Evolutionary conservation across 257 asterid genomes (phyloP).

Genomic region (Thymus mandschuricus): DNA sequence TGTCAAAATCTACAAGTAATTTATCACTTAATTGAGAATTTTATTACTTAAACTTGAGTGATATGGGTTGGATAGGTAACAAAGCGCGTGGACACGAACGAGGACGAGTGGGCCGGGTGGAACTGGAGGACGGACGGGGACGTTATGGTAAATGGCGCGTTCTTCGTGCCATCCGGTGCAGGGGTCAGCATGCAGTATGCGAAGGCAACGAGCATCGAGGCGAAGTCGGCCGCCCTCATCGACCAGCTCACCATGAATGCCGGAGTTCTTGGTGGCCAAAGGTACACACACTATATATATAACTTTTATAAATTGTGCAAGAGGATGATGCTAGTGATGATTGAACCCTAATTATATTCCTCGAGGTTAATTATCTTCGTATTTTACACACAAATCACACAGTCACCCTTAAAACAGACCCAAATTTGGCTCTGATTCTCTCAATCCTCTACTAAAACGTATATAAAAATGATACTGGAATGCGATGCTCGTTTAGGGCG

Average conservation of each 20-base stretch:
- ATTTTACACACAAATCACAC: no score
- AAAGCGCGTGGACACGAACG: conserved; percentile 61
- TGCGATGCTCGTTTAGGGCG: conserved; percentile 2
- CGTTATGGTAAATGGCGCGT: conserved; percentile 62
- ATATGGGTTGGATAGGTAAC: conserved; percentile 45
- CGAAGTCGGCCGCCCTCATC: conserved; percentile 41
- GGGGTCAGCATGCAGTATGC: conserved; percentile 55
- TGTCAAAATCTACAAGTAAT: conserved; percentile 25
- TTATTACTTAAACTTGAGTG: not conserved
- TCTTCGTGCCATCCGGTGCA: conserved; percentile 65
- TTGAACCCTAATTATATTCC: not conserved
- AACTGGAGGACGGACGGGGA: conserved; percentile 78
- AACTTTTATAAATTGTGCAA: conserved; percentile 5
- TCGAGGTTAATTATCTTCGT: no score
- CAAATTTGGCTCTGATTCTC: not conserved
- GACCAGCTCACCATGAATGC: conserved; percentile 54
- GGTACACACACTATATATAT: conserved; percentile 31
- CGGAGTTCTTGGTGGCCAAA: conserved; percentile 51
- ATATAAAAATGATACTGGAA: not conserved
- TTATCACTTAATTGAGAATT: not conserved
- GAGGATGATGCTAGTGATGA: not conserved
- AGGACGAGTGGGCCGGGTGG: conserved; percentile 60
- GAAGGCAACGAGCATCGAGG: conserved; percentile 52
- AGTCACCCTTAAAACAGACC: not conserved
- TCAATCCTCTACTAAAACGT: not conserved